Conservation (phyloP, 2,329 filamentous ascomycete species). For the Ampelomyces quisqualis region DNA sequence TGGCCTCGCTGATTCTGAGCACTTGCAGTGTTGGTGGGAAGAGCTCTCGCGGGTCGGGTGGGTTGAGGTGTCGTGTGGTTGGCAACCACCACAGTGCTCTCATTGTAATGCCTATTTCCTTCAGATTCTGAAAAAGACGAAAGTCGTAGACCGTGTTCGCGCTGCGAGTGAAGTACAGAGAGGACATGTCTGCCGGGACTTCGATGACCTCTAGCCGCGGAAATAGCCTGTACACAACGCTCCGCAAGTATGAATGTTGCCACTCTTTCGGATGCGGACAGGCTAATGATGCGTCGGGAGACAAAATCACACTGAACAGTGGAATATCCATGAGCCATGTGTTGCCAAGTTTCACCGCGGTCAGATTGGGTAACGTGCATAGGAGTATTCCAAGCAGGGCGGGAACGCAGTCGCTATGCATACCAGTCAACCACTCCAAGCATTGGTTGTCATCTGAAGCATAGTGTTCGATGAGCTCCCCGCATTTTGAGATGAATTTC, state of each 20-base stretch:
- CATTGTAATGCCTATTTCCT: constrained; percentile 16
- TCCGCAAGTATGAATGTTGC: background rate
- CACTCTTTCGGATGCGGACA: background rate
- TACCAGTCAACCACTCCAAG: constrained; percentile 3
- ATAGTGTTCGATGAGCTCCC: constrained; percentile 2
- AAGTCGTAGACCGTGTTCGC: constrained; percentile 8
- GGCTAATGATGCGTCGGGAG: background rate
- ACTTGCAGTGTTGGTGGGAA: constrained; percentile 15
- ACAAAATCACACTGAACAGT: constrained; percentile 6
- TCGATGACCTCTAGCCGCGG: constrained; percentile 9
- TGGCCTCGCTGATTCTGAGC: constrained; percentile 18
- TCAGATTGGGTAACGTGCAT: constrained; percentile 11
- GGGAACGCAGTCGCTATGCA: constrained; percentile 9
- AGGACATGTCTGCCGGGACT: constrained; percentile 10
- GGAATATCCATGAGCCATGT: constrained; percentile 21
- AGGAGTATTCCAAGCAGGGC: constrained; percentile 13
- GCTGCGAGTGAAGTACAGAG: constrained; percentile 2
- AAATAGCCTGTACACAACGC: background rate
- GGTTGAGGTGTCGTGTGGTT: background rate
- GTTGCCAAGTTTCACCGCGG: constrained; percentile 10
- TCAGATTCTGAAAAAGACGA: constrained; percentile 9
- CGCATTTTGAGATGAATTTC: constrained; percentile 4
- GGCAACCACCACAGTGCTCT: constrained; percentile 5
- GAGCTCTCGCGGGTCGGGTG: constrained; percentile 5
- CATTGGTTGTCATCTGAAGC: background rate